These are phyloP conservation scores for Tripterygium wilfordii DNA, from an alignment of 177 flowering plant genomes.

Conservation along the genomic window DNA sequence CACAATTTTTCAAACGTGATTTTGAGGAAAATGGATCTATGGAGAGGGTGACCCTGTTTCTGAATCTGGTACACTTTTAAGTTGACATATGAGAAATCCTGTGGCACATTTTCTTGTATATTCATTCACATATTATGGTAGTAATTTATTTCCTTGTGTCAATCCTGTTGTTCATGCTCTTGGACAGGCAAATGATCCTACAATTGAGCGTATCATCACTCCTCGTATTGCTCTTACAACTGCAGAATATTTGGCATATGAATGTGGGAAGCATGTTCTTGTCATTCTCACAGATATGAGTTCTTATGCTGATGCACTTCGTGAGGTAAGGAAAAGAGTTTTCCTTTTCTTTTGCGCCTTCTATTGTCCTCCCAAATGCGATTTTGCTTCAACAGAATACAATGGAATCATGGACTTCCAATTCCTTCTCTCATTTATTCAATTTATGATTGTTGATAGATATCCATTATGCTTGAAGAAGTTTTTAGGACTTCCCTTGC, in stretches of 20 bases:
- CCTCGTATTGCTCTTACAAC: constrained; percentile 97
- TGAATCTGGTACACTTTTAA: constrained; percentile 29
- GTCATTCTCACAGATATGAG: constrained; percentile 75
- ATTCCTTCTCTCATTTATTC: too few relatives aligned
- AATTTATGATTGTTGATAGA: too few relatives aligned
- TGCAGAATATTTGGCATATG: constrained; percentile 96
- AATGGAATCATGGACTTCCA: too few relatives aligned
- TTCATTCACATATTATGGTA: too few relatives aligned
- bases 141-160: not conserved
- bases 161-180: not conserved
- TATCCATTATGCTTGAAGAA: too few relatives aligned
- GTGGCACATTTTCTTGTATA: too few relatives aligned
- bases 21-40: constrained; percentile 53
- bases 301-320: constrained; percentile 99
- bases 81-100: not conserved
- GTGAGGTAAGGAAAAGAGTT: constrained; percentile 58
- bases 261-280: constrained; percentile 96
- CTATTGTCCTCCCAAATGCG: too few relatives aligned
- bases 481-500: too few relatives aligned
- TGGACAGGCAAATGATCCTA: constrained; percentile 93
- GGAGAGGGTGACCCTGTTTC: constrained; percentile 51
- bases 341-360: not conserved
- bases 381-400: too few relatives aligned
- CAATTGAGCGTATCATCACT: constrained; percentile 95
- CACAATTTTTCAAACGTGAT: constrained; percentile 51